Evolutionary conservation across 768 basidiomycete genomes (phyloP).

Genomic region (Fistulinella prunicolor): DNA sequence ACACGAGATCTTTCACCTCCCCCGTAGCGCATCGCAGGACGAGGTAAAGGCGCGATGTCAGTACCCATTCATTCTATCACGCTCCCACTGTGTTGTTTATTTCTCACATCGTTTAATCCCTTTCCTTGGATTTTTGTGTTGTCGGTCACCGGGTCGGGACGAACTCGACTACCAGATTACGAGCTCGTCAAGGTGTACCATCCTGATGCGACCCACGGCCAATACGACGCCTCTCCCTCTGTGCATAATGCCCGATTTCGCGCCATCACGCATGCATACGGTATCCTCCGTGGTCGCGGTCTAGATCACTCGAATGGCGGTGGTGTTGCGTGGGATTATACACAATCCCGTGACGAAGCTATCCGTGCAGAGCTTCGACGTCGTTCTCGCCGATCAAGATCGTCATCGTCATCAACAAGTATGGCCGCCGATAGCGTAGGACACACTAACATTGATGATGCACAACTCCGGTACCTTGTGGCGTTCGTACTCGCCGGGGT

Average conservation of each 20-base stretch:
- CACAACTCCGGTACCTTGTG: conserved; percentile 13
- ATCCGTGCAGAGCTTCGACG: conserved; percentile 52
- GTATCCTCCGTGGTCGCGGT: conserved; percentile 29
- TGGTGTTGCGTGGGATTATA: conserved; percentile 1
- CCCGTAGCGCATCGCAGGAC: conserved; percentile 48
- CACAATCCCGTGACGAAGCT: conserved; percentile 32
- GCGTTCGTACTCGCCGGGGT: conserved; percentile 15
- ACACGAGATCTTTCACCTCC: conserved; percentile 71
- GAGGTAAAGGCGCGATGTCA: conserved; percentile 69
- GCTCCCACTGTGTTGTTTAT: too few species aligned
- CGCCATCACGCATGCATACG: conserved; percentile 62
- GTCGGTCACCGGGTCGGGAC: neutral
- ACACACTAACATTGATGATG: neutral
- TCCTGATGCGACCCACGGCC: conserved; percentile 54
- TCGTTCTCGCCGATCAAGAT: conserved; percentile 32
- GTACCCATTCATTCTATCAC: conserved; percentile 25
- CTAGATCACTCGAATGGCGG: neutral
- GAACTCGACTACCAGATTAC: conserved; percentile 49
- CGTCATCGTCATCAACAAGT: conserved; percentile 31
- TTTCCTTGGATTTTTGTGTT: neutral
- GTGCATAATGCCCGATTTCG: conserved; percentile 62
- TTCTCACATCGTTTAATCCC: too few species aligned
- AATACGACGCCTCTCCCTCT: conserved; percentile 38
- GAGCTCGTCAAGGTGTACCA: conserved; percentile 72
- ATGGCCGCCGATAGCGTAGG: neutral